Evolutionary conservation across 495 filamentous ascomycete genomes (phyloP), one percentile per base, ranked within the genome.

Genomic region (Monascus purpureus): DNA sequence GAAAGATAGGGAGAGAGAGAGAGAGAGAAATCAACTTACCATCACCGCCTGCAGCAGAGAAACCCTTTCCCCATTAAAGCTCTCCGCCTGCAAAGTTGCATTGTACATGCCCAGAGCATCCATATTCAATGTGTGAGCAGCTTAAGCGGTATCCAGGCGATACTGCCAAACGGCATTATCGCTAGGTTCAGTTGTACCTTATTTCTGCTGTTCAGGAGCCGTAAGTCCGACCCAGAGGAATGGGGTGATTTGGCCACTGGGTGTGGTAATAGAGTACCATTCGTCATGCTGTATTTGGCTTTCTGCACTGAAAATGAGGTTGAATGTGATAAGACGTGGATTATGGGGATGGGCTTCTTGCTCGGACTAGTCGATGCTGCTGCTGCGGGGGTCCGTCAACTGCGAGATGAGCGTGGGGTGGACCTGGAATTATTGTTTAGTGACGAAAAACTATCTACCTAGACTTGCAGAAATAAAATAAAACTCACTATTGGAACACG

Each of bases 141-240:
- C 51, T 24, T 49, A 44, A 13, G 39, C 39, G 12, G 60, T 52
- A 33, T 61, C 49, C 13, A 54, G 31, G 3, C 53, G 59, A 34
- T 61, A 66, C 31, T 60, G 50, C 59, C 57, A 63, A 13, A 58
- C 29, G 22, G 46, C 52, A 30, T 59, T 63, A 35, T 50, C 55
- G 4, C 55, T 52, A 34, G 57, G 46, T 28, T 46, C 39, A 33
- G 52, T 36, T 32, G 54, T 53, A 17, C 41, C 38, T 22, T 42
- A 12, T 12, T 58, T 56, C 25, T 51, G 52, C 38, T 59, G 51
- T 6, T 61, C 62, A 9, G 57, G 53, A 6, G 62, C 57, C n/a
- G 50, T 57, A n/a, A 62, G 65, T n/a, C 63, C 58, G 8, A 67
- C 25, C 53, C 61, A 66, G 14, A 70, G 51, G 33, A 70, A 59